phyloP scores from a whole-genome alignment of 768 basidiomycete species.

The Leccinum broughii region DNA sequence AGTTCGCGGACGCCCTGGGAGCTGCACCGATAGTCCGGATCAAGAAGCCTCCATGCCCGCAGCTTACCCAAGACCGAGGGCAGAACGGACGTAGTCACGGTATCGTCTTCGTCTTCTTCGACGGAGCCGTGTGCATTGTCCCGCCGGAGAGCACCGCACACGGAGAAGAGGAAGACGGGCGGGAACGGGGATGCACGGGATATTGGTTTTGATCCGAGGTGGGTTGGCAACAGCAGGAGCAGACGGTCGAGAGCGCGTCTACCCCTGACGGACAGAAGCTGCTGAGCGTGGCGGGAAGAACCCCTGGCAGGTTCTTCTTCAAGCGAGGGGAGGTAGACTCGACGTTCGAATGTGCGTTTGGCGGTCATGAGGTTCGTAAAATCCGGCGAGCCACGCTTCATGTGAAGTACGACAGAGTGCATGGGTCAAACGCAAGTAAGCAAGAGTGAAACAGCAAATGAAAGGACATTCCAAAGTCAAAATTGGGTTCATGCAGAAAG shows the following conservation, averaged over 20 bases:
- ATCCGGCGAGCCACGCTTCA: slow-evolving; percentile 15
- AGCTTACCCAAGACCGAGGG: slow-evolving; percentile 26
- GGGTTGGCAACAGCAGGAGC: slow-evolving; percentile 14
- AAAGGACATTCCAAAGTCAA: slow-evolving; percentile 12
- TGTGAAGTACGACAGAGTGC: neutral
- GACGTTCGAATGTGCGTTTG: slow-evolving; percentile 10
- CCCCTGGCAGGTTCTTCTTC: slow-evolving; percentile 8
- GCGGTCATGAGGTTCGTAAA: slow-evolving; percentile 25
- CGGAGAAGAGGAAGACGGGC: slow-evolving; percentile 24
- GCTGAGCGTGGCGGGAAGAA: slow-evolving; percentile 2
- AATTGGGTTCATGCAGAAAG: neutral
- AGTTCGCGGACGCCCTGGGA: slow-evolving; percentile 14
- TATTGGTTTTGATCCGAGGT: slow-evolving; percentile 6
- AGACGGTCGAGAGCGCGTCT: slow-evolving; percentile 15
- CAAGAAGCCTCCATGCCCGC: slow-evolving; percentile 28
- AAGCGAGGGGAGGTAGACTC: neutral
- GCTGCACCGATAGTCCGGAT: slow-evolving; percentile 16
- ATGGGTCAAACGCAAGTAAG: slow-evolving; percentile 1
- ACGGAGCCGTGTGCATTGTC: neutral
- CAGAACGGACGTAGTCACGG: slow-evolving; percentile 12
- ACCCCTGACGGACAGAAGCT: slow-evolving; percentile 9
- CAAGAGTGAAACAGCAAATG: slow-evolving; percentile 3
- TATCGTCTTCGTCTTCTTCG: neutral
- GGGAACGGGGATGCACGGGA: slow-evolving; percentile 5
- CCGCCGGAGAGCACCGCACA: slow-evolving; percentile 20